Evolutionary conservation across 2,329 filamentous ascomycete species (phyloP).

Genomic region (Sphaerulina musiva): DNA sequence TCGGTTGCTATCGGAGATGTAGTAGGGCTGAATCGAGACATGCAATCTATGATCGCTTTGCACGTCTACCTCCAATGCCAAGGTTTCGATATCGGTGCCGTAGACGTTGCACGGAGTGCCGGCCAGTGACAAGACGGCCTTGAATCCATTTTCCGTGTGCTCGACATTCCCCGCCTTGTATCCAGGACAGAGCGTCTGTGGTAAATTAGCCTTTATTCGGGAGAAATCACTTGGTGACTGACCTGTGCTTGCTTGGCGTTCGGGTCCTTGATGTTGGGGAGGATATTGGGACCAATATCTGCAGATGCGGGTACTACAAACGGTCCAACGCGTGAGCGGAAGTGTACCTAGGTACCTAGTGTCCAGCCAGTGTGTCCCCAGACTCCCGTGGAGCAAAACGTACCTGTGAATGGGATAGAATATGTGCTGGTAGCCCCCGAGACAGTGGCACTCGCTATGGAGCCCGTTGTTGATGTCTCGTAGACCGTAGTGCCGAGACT

Average conservation of each 20-base stretch:
- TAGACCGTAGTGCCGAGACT: slow-evolving; percentile 17
- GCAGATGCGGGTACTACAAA: slow-evolving; percentile 27
- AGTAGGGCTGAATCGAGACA: slow-evolving; percentile 62
- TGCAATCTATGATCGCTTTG: slow-evolving; percentile 56
- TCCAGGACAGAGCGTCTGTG: slow-evolving; percentile 46
- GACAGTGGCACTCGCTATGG: slow-evolving; percentile 24
- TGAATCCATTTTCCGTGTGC: slow-evolving; percentile 44
- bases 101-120: slow-evolving; percentile 63
- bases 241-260: slow-evolving; percentile 55
- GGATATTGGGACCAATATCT: slow-evolving; percentile 37
- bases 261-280: slow-evolving; percentile 59
- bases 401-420: slow-evolving; percentile 26
- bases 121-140: slow-evolving; percentile 47
- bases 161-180: slow-evolving; percentile 50
- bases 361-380: too few relatives aligned
- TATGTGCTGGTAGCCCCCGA: slow-evolving; percentile 29
- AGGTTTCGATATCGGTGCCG: slow-evolving; percentile 62
- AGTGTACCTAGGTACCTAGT: too few relatives aligned
- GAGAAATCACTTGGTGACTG: too few relatives aligned
- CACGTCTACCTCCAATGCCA: slow-evolving; percentile 57
- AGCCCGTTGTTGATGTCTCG: slow-evolving; percentile 14
- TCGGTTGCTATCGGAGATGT: slow-evolving; percentile 42
- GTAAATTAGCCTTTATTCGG: too few relatives aligned
- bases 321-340: too few relatives aligned
- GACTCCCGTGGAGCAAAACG: neutral